These are phyloP conservation scores for Colletotrichum tropicicola DNA, from an alignment of 2,329 filamentous ascomycete species.

Conservation along the genomic window DNA sequence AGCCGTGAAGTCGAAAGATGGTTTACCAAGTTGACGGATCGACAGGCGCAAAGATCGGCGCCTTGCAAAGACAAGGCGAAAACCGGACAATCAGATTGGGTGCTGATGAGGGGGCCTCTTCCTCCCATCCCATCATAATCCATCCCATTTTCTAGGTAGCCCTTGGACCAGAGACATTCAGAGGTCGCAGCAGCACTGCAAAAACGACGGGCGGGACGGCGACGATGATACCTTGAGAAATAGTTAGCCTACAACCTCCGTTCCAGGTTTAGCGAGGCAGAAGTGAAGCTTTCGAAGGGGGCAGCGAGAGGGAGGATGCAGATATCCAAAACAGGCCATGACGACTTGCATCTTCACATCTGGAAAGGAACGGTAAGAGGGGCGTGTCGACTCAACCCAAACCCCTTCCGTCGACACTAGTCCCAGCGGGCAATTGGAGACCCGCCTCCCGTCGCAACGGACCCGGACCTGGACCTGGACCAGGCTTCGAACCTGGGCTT, in stretches of 20 bases:
- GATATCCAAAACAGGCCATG: neutral
- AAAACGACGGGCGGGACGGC: too few species aligned
- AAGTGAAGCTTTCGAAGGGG: neutral
- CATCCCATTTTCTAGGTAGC: neutral
- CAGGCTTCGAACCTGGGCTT: constrained; percentile 11
- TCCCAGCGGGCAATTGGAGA: constrained; percentile 21
- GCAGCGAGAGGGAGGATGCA: neutral
- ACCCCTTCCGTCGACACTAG: constrained; percentile 21
- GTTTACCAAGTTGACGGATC: constrained; percentile 19
- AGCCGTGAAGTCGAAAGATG: constrained; percentile 21
- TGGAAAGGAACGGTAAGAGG: neutral
- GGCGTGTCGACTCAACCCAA: constrained; percentile 12
- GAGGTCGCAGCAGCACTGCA: neutral
- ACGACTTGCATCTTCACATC: constrained; percentile 19
- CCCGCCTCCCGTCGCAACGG: constrained; percentile 20
- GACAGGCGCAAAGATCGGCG: constrained; percentile 1
- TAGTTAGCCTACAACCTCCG: too few species aligned
- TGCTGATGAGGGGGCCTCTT: neutral
- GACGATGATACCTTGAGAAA: too few species aligned
- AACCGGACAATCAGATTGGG: neutral
- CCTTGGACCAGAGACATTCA: neutral
- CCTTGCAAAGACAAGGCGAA: neutral
- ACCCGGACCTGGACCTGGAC: constrained; percentile 5
- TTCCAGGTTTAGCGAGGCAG: neutral
- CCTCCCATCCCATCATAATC: neutral